Base-by-base conservation (phyloP, 2,329 filamentous ascomycete genomes). In the Fusarium agapanthi region DNA sequence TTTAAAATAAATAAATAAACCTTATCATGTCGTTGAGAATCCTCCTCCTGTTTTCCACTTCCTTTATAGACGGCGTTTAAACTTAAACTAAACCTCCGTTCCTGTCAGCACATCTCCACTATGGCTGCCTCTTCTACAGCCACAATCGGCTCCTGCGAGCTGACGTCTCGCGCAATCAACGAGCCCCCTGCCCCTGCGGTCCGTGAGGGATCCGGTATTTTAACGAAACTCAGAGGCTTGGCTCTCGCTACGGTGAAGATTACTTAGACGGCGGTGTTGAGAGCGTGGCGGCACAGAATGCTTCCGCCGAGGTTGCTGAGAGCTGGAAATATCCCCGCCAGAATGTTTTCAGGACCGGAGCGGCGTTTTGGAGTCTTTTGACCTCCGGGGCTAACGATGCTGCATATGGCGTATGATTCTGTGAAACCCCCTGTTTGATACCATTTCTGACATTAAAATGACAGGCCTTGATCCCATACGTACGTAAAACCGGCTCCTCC, bases 321-420 rank as follows among this genome's bases (percentile, higher is more conserved):
- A 75, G 59, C 43, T 76, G 72, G 72, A 76, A 72, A 38, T 50
- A 70, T 32, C 74, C 75, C 40, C 71, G 55, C 8, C 59, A 59
- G 4, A 90, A 88, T 65, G 80, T 84, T 6, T 81, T 82, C 69
- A 84, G 86, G 15, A 81, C 89, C 2, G 79, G 83, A 5, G 84
- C 89, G 0, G 86, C 87, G 1, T 90, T 90, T 78, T 89, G 85
- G 82, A 86, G 85, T 12, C 88, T 91, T 67, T 75, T 88, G 10
- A 85, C 88, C 3, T 86, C 89, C 77, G 89, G 89, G 0, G 84
- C 87, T 15, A 90, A 89, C 61, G 88, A 90, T 79, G 85, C 87
- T 6, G 87, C 87, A 16, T 89, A 89, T 60, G 88, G 88, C 69
- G 87, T 88, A 78, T 82, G 86, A 81, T 13, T 3, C 15, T n/a